Evolutionary conservation across 768 basidiomycete species (phyloP), one percentile per base, ranked within the genome.

Genomic region (Pleurotus eryngii): DNA sequence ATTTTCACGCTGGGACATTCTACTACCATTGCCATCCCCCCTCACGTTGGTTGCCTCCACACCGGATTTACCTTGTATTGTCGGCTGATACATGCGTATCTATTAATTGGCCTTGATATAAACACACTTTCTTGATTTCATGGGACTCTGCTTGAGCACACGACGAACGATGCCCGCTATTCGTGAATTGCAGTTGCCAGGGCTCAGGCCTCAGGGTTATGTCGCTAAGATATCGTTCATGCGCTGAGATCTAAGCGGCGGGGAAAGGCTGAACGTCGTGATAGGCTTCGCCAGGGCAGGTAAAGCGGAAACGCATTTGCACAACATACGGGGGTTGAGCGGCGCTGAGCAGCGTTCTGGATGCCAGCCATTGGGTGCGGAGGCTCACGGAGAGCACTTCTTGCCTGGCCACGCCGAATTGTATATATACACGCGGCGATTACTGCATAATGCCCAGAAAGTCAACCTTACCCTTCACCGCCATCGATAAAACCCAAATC

Each of bases 311-410:
- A 18, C 49, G 49, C 46, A 22, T 48, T 54, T n/a, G 38, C 24
- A 9, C 20, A 20, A 40, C 42, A 45, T 39, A 54, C 51, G 51
- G 51, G 42, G 22, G 51, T 54, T 54, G 51, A 40, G 51, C 51
- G 51, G 51, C 51, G 38, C n/a, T 20, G 51, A 18, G n/a, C 22
- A 17, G 42, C 6, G n/a, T n/a, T 45, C 42, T 45, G n/a, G 42
- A 45, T 14, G 6, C 24, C n/a, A 27, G 37, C 27, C 27, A 50
- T 50, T 50, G 49, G 49, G 27, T 50, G 49, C 49, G 49, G 49
- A 50, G 11, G 49, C 27, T n/a, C 15, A 27, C 26, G 49, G 27
- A 50, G 27, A n/a, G 27, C 22, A 11, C 17, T 27, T 38, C 17
- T 27, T 38, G 18, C 39, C 38, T 54, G 51, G 12, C 22, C 27